phyloP scores from a whole-genome alignment of 495 filamentous ascomycete genomes.

The Penicillium silybi region DNA sequence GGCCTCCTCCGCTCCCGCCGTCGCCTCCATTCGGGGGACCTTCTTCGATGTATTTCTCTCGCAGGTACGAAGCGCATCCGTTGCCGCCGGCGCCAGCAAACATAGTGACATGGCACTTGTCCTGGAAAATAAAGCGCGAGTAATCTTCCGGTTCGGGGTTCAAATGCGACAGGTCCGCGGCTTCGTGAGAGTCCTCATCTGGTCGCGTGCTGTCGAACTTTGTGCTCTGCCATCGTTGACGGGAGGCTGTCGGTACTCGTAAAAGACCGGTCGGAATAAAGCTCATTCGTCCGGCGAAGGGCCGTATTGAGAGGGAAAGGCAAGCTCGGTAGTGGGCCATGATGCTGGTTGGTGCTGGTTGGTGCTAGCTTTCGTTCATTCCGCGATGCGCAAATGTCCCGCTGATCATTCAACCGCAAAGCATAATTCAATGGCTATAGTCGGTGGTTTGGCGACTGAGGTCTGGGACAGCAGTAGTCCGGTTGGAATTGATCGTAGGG shows the following conservation, averaged over 20 bases:
- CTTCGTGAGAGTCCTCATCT: constrained; percentile 13
- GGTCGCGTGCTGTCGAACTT: constrained; percentile 14
- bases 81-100: constrained; percentile 78
- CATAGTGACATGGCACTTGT: constrained; percentile 73
- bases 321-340: constrained; percentile 26
- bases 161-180: constrained; percentile 53
- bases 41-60: constrained; percentile 79
- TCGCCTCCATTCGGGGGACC: constrained; percentile 98
- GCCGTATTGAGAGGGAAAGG: constrained; percentile 16
- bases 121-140: constrained; percentile 74
- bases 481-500: neutral
- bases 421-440: neutral
- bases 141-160: constrained; percentile 81
- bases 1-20: constrained; percentile 82
- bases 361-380: constrained; percentile 15
- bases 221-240: constrained; percentile 34
- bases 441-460: neutral
- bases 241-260: constrained; percentile 24
- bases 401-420: neutral
- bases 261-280: constrained; percentile 22
- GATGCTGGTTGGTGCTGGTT: constrained; percentile 6
- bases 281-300: constrained; percentile 2
- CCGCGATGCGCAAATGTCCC: constrained; percentile 1
- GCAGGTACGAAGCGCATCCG: constrained; percentile 88
- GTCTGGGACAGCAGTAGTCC: neutral